Conservation (phyloP, 2,329 filamentous ascomycete genomes). For the Pseudogymnoascus sp. region DNA sequence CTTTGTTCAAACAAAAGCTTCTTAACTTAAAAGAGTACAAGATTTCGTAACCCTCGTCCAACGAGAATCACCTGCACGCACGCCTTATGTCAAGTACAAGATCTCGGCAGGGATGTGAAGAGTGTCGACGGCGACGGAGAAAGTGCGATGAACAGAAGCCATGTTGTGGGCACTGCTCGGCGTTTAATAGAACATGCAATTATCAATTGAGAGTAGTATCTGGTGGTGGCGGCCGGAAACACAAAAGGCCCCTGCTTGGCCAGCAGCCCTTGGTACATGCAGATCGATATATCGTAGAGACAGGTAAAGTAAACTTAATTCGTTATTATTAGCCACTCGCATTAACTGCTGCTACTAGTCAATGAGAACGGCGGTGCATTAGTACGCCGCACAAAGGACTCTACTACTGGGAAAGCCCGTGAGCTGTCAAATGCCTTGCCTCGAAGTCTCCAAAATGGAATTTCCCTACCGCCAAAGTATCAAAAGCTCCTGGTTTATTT, state of each 20-base stretch:
- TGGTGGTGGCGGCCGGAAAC: background rate
- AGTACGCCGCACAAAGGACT: background rate
- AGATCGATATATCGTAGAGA: background rate
- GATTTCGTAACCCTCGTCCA: background rate
- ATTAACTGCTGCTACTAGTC: background rate
- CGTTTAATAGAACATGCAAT: constrained; percentile 15
- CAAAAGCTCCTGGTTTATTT: constrained; percentile 19
- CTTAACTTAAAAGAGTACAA: too few species aligned
- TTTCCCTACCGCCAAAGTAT: constrained; percentile 18
- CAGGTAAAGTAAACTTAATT: background rate
- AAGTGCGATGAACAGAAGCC: constrained; percentile 22
- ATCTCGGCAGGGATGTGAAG: constrained; percentile 22
- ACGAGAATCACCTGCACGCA: background rate
- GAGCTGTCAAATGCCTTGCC: constrained; percentile 7
- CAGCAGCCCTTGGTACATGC: background rate
- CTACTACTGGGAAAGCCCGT: background rate
- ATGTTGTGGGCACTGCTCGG: constrained; percentile 16
- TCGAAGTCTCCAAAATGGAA: constrained; percentile 18
- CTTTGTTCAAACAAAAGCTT: too few species aligned
- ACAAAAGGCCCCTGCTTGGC: background rate
- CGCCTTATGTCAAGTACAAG: constrained; percentile 11
- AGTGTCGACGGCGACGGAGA: constrained; percentile 20
- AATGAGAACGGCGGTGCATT: background rate
- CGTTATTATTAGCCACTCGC: background rate
- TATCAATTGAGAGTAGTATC: constrained; percentile 9